Evolutionary conservation across 306 rosid genomes (phyloP).

Genomic region (Begonia masoniana): DNA sequence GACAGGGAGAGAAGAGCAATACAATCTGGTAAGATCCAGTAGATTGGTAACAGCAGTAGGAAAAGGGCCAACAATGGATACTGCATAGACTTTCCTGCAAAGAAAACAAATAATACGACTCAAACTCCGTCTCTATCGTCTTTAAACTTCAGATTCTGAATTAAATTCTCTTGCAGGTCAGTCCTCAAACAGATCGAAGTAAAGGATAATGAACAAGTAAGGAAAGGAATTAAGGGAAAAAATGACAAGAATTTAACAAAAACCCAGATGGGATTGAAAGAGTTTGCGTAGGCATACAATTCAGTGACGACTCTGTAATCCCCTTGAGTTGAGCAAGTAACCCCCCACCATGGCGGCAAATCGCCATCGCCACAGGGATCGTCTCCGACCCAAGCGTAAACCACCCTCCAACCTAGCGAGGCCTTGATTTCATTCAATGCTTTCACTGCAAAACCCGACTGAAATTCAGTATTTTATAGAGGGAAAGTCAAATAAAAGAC

Average conservation of each 20-base stretch:
- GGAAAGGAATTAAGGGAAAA: neutral
- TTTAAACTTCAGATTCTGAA: neutral
- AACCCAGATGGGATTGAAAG: neutral
- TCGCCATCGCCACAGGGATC: constrained; percentile 99
- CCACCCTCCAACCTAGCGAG: constrained; percentile 97
- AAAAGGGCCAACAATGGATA: constrained; percentile 95
- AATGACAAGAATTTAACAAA: neutral
- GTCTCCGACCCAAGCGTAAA: constrained; percentile 98
- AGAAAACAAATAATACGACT: neutral
- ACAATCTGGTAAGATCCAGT: constrained; percentile 95
- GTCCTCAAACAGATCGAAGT: neutral
- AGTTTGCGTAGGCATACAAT: constrained; percentile 33
- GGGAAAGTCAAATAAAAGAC: neutral
- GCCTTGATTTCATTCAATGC: constrained; percentile 98
- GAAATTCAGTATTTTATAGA: neutral
- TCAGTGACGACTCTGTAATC: constrained; percentile 95
- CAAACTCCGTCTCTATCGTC: neutral
- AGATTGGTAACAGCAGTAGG: constrained; percentile 97
- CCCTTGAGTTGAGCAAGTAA: constrained; percentile 92
- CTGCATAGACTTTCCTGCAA: constrained; percentile 80
- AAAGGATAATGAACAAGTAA: neutral
- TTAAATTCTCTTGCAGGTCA: neutral
- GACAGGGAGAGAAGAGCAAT: constrained; percentile 15
- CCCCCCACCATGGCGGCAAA: constrained; percentile 97
- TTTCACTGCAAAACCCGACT: constrained; percentile 48